Conservation (phyloP, 495 filamentous ascomycete genomes). For the Collariella sp. region DNA sequence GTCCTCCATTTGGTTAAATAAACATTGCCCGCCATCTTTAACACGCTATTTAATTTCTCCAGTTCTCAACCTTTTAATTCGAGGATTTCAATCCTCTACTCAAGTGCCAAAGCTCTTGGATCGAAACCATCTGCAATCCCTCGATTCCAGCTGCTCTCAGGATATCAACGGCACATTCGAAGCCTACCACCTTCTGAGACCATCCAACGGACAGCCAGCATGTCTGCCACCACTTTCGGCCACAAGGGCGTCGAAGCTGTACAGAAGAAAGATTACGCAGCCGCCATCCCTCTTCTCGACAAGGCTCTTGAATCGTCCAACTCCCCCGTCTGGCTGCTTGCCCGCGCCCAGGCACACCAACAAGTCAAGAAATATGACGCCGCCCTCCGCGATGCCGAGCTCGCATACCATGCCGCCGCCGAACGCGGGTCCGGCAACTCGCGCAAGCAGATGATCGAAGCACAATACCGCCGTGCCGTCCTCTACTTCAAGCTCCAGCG, state of each 20-base stretch:
- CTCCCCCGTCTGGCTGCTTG: conserved; percentile 75
- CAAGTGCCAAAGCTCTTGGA: too few relatives aligned
- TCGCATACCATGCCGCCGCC: conserved; percentile 58
- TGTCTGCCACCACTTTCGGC: conserved; percentile 25
- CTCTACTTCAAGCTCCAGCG: conserved; percentile 60
- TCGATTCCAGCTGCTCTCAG: too few relatives aligned
- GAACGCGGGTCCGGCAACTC: conserved; percentile 54
- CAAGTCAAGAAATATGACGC: conserved; percentile 44
- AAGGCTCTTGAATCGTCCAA: conserved; percentile 59
- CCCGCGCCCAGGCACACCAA: conserved; percentile 76
- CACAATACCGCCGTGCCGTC: conserved; percentile 74
- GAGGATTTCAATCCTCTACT: too few relatives aligned
- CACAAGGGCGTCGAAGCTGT: conserved; percentile 50
- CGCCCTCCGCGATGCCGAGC: conserved; percentile 74
- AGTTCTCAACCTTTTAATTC: too few relatives aligned
- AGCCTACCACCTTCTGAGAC: too few relatives aligned
- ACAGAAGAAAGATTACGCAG: conserved; percentile 48
- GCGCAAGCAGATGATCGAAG: conserved; percentile 67
- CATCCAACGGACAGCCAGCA: too few relatives aligned
- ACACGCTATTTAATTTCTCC: too few relatives aligned
- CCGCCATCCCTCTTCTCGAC: conserved; percentile 67
- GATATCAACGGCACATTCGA: too few relatives aligned
- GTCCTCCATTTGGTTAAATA: too few relatives aligned
- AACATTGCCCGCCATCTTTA: too few relatives aligned
- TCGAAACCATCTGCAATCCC: too few relatives aligned